Base-by-base conservation (phyloP, 805 yeast species). In the Helenozyma baotianmanensis region DNA sequence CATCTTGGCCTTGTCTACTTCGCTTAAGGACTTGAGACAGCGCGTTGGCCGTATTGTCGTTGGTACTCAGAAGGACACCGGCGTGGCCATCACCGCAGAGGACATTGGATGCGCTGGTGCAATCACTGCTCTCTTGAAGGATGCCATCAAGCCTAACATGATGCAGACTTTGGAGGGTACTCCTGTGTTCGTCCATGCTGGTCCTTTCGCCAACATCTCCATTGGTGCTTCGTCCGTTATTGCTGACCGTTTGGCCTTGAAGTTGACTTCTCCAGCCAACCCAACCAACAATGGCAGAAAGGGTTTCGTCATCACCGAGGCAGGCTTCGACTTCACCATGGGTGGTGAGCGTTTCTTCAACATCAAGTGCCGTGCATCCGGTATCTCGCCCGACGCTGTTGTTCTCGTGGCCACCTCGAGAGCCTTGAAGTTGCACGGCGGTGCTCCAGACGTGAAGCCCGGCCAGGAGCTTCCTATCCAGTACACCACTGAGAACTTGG, bases 91-190 rank as follows among this genome's bases (percentile, higher is more conserved):
- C 50, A 89, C 97, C 32, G 85, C 89, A 49, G 97, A 90, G 58
- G 97, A 90, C 55, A 71, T 90, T 49, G 96, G 97, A 22, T 80
- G 86, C 60, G 96, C 95, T 17, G 97, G 97, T 53, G 97, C 97
- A 12, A 66, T 90, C 42, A 82, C 97, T 30, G 97, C 97, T 9
- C 72, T 90, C 53, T 70, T 90, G 72, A 90, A 88, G 66, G 97
- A 90, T 56, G 96, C 97, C 15, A 80, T 90, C 58, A 90, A 89
- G 68, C 97, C 97, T 46, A 90, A 86, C 58, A 63, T 90, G 57
- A 90, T 90, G 97, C 97, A 90, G 64, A 86, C 97, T 31, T 73
- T 90, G 41, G 97, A 90, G 64, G 97, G 97, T 39, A 89, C 97
- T 6, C 97, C 97, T 5, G 97, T 90, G 16, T 79, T 90, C 53